Percentiles rank a stretch among this genome's conserved stretches.
These are phyloP conservation scores for Aspergillus tanneri DNA, from an alignment of 2,329 filamentous ascomycete genomes.

Conservation along the genomic window DNA sequence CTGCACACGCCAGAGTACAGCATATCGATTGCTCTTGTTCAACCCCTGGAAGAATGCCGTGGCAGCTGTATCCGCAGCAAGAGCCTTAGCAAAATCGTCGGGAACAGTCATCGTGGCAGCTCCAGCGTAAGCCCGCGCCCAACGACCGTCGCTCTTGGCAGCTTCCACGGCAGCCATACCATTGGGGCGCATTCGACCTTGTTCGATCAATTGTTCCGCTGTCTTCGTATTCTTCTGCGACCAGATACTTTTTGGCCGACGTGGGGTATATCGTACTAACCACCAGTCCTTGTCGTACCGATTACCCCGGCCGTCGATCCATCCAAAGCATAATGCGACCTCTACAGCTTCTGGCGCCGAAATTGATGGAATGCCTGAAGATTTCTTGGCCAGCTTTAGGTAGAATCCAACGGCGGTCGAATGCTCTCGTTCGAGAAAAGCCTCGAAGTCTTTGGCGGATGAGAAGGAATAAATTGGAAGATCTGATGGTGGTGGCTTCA, in stretches of 20 bases:
- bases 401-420: constrained; percentile 43
- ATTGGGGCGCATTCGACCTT: constrained; percentile 51
- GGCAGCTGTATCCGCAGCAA: constrained; percentile 40
- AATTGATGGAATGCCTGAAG: constrained; percentile 45
- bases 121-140: constrained; percentile 58
- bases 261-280: constrained; percentile 59
- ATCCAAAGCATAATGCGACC: constrained; percentile 59
- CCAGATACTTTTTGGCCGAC: constrained; percentile 57
- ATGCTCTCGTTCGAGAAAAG: constrained; percentile 45
- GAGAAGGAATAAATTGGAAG: constrained; percentile 31
- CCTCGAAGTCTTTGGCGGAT: constrained; percentile 31
- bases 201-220: constrained; percentile 45
- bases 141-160: constrained; percentile 58
- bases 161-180: constrained; percentile 54
- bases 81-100: constrained; percentile 49
- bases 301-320: constrained; percentile 61
- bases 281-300: constrained; percentile 50
- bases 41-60: constrained; percentile 32
- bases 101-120: constrained; percentile 50
- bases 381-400: constrained; percentile 53
- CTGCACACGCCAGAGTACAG: constrained; percentile 45
- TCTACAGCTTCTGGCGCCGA: constrained; percentile 54
- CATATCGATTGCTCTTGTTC: constrained; percentile 48
- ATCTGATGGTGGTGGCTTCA: constrained; percentile 18
- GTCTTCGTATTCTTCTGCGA: constrained; percentile 60